phyloP scores from a whole-genome alignment of 2,329 filamentous ascomycete species.

The Beauveria australis region DNA sequence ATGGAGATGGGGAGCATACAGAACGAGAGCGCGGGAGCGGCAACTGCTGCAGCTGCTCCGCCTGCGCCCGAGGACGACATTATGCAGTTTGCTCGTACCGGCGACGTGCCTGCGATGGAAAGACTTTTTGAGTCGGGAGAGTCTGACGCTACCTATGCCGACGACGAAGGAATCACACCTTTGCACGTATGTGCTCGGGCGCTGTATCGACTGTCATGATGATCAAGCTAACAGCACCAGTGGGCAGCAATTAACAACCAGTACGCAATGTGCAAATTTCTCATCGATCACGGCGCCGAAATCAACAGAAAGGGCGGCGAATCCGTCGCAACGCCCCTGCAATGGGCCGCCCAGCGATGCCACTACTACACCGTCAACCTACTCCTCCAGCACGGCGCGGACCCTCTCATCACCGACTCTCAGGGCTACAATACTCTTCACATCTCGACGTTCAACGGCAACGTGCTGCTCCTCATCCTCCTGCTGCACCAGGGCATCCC shows the following conservation, averaged over 20 bases:
- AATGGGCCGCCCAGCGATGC: slow-evolving; percentile 95
- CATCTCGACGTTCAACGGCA: slow-evolving; percentile 94
- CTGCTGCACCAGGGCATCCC: slow-evolving; percentile 92
- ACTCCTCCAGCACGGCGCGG: slow-evolving; percentile 81
- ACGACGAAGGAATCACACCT: slow-evolving; percentile 91
- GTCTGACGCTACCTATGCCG: slow-evolving; percentile 72
- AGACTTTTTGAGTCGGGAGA: slow-evolving; percentile 79
- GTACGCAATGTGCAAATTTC: slow-evolving; percentile 92
- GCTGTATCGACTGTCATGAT: background rate
- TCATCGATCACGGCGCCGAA: slow-evolving; percentile 75
- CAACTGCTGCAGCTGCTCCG: slow-evolving; percentile 15
- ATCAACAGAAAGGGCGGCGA: slow-evolving; percentile 95
- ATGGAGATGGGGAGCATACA: slow-evolving; percentile 47
- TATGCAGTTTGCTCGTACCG: slow-evolving; percentile 88
- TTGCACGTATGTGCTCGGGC: slow-evolving; percentile 62
- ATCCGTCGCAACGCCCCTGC: slow-evolving; percentile 83
- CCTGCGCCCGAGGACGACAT: slow-evolving; percentile 60
- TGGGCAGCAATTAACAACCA: slow-evolving; percentile 99
- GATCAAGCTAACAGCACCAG: slow-evolving; percentile 36
- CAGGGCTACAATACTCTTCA: slow-evolving; percentile 98
- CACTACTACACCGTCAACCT: slow-evolving; percentile 96
- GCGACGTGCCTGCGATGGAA: slow-evolving; percentile 80
- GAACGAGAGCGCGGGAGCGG: slow-evolving; percentile 26
- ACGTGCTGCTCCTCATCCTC: slow-evolving; percentile 79
- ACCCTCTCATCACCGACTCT: slow-evolving; percentile 83